Percentiles rank a stretch among this genome's conserved stretches.
phyloP scores from a whole-genome alignment of 768 basidiomycete genomes.

The Trametes meyenii region DNA sequence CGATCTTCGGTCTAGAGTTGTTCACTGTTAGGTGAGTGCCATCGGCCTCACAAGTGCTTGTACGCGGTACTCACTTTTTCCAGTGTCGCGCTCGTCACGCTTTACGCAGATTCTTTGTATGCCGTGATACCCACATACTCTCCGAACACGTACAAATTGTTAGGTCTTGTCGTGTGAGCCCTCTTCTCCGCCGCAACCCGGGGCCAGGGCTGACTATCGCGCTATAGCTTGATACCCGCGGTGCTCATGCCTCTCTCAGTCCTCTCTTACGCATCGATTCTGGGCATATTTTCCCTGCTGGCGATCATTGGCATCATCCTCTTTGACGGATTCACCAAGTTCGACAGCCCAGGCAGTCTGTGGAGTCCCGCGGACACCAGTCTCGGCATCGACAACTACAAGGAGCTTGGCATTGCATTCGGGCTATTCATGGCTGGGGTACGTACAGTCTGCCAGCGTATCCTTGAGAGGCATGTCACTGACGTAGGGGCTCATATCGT shows the following conservation, averaged over 20 bases:
- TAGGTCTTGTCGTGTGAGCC: conserved; percentile 70
- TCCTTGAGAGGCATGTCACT: not conserved
- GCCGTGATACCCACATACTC: conserved; percentile 70
- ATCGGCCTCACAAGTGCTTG: not conserved
- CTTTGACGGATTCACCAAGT: conserved; percentile 79
- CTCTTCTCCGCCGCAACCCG: not conserved
- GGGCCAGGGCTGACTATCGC: not conserved
- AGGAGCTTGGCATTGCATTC: conserved; percentile 75
- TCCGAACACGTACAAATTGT: conserved; percentile 71
- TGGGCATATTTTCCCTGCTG: conserved; percentile 81
- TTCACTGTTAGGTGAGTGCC: conserved; percentile 73
- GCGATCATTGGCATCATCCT: conserved; percentile 77
- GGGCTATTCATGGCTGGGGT: conserved; percentile 94
- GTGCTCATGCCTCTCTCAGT: conserved; percentile 84
- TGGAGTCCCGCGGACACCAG: conserved; percentile 74
- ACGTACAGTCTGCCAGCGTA: conserved; percentile 4
- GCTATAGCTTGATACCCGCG: conserved; percentile 73
- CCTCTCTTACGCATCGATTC: conserved; percentile 85
- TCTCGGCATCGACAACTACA: conserved; percentile 51
- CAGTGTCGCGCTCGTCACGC: conserved; percentile 85
- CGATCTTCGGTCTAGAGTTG: conserved; percentile 84
- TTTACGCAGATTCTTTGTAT: conserved; percentile 87
- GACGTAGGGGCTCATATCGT: not conserved
- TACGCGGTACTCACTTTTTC: not conserved
- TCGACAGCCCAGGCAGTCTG: conserved; percentile 76